Evolutionary conservation across 1,139 yeast genomes (phyloP), one percentile per base, ranked within the genome.

Genomic region (Suhomyces panamericanus): DNA sequence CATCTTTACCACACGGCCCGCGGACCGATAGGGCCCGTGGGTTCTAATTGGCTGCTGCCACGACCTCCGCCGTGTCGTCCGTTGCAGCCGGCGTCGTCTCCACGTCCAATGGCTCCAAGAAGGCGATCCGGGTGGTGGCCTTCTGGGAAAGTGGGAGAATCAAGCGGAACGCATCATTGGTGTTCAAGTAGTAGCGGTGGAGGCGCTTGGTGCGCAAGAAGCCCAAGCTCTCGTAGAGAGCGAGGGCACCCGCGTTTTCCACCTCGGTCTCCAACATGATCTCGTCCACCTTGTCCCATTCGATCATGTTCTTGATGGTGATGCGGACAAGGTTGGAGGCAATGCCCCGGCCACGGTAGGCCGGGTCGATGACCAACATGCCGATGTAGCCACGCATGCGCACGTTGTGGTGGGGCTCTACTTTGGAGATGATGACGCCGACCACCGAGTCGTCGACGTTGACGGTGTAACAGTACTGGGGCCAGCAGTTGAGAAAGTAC

Each of bases 191-290:
- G 69, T 93, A 93, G 44, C 96, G 75, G 60, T 83, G 85, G 58
- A 93, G 75, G 49, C 98, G 72, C 58, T 93, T 90, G 34, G 85
- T 77, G 49, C 96, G 74, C 41, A 91, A 62, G 59, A 93, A 93
- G 1, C 99, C 99, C 67, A 91, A 77, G 51, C 85, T 81, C 61
- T 90, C 96, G 60, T 93, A 93, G 42, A 93, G 67, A 28, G 71
- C 68, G 50, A 91, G 70, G 1, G 99, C 99, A 0, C 87, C 86
- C 14, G 59, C 64, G 57, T 93, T 93, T 35, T 80, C 81, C 8
- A 87, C 95, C 61, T 93, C 99, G 0, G 99, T 88, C 62, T 93
- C 99, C 47, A 93, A 73, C 72, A 85, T 85, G 16, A 91, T 81
- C 61, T 93, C 99, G 64, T 93, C 98, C 32, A 91, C 89, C 2